Percentiles rank a stretch among this genome's conserved stretches.
These are phyloP conservation scores for Neofusicoccum cordaticola DNA, from an alignment of 2,329 filamentous ascomycete species.

Conservation along the genomic window DNA sequence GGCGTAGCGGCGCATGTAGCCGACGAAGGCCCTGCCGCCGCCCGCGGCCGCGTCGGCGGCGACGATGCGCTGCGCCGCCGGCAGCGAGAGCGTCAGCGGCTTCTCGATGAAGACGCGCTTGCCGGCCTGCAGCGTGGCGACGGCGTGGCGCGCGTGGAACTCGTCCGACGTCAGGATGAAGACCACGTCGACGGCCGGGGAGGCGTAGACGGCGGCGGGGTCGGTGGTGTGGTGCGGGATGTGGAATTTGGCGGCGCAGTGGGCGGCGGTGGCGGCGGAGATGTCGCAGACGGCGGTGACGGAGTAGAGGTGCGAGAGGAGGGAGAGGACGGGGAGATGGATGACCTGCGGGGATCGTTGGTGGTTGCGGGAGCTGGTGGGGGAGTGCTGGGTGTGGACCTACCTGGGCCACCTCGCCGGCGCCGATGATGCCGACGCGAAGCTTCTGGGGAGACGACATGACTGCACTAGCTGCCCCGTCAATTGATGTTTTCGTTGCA, in stretches of 20 bases:
- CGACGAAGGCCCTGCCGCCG: constrained; percentile 49
- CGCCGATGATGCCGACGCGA: constrained; percentile 15
- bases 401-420: constrained; percentile 18
- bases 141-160: constrained; percentile 53
- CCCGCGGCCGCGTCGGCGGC: constrained; percentile 33
- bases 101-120: constrained; percentile 62
- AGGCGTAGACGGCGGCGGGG: constrained; percentile 43
- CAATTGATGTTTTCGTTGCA: neutral
- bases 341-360: constrained; percentile 1
- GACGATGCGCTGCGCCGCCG: constrained; percentile 47
- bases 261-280: constrained; percentile 41
- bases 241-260: constrained; percentile 40
- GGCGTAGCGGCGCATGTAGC: constrained; percentile 62
- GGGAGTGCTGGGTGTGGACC: neutral
- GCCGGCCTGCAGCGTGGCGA: constrained; percentile 51
- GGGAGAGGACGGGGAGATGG: constrained; percentile 20
- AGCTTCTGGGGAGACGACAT: constrained; percentile 10
- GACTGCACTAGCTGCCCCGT: neutral
- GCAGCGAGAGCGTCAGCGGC: constrained; percentile 52
- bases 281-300: constrained; percentile 53
- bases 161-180: constrained; percentile 54
- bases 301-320: constrained; percentile 45
- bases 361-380: neutral
- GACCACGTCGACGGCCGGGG: constrained; percentile 51
- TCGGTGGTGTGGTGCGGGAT: constrained; percentile 34